A percentile compares a stretch with the other conserved stretches of the same genome.
Conservation (phyloP, 2,329 filamentous ascomycete genomes). For the Juglanconis oblonga region DNA sequence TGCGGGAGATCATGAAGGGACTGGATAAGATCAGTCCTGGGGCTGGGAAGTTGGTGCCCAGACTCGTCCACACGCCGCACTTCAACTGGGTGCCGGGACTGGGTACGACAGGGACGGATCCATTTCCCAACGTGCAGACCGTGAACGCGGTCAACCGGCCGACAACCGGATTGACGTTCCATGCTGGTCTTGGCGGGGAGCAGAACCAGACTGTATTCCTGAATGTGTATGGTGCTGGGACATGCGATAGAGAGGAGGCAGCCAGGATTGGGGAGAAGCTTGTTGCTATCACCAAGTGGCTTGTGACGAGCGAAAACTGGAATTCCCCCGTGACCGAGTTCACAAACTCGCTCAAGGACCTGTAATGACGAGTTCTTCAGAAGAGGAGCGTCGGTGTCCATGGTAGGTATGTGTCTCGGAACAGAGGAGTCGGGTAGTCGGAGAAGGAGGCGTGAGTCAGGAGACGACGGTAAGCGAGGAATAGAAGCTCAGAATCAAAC, state of each 20-base stretch:
- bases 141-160: constrained; percentile 11
- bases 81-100: constrained; percentile 21
- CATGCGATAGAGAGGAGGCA: background rate
- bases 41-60: background rate
- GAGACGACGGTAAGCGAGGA: too few species aligned
- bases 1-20: constrained; percentile 14
- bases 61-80: constrained; percentile 12
- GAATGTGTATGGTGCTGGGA: constrained; percentile 12
- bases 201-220: constrained; percentile 9
- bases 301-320: constrained; percentile 7
- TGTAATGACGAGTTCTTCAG: background rate
- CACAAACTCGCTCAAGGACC: background rate
- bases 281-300: constrained; percentile 11
- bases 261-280: constrained; percentile 6
- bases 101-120: constrained; percentile 15
- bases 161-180: constrained; percentile 6
- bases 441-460: too few species aligned
- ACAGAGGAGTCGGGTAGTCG: too few species aligned
- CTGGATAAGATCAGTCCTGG: background rate
- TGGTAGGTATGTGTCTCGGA: too few species aligned
- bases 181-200: constrained; percentile 7
- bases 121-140: constrained; percentile 10
- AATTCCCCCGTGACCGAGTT: background rate
- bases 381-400: too few species aligned
- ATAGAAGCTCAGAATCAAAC: too few species aligned